phyloP scores from a whole-genome alignment of 176 grass and related monocot species.

The Pontederia crassipes region DNA sequence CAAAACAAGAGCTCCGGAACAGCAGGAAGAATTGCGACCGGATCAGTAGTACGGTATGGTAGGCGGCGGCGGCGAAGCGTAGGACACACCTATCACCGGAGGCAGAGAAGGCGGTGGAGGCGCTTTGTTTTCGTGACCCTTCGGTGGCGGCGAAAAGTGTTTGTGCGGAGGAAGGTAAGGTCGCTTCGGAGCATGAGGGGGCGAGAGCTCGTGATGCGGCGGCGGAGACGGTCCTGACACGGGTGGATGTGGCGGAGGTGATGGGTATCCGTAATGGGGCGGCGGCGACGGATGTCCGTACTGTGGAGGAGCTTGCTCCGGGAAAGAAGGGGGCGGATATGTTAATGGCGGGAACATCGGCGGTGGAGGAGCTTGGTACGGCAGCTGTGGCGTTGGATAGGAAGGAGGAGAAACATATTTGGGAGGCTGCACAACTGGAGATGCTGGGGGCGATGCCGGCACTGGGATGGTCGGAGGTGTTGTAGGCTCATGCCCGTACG shows the following conservation, averaged over 20 bases:
- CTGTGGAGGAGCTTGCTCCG: slow-evolving; percentile 12
- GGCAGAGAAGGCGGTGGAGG: not conserved
- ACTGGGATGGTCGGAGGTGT: not conserved
- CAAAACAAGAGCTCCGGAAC: no score
- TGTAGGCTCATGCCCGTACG: not conserved
- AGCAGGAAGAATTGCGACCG: no score
- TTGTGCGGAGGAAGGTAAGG: not conserved
- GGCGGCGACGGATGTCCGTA: slow-evolving; percentile 7
- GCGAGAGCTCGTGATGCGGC: not conserved
- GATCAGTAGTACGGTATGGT: slow-evolving; percentile 15
- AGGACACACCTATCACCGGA: slow-evolving; percentile 9
- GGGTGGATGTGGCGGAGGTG: not conserved
- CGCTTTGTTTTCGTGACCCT: not conserved
- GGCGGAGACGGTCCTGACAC: not conserved
- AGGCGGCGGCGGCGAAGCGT: slow-evolving; percentile 15
- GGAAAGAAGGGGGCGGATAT: slow-evolving; percentile 11
- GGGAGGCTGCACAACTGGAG: not conserved
- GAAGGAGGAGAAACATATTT: not conserved
- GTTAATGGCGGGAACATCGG: not conserved
- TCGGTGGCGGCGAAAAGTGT: not conserved
- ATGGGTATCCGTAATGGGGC: not conserved
- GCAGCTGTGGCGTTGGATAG: not conserved
- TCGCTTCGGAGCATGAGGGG: not conserved
- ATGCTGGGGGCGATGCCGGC: not conserved
- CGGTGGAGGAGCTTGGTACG: not conserved